Conservation (phyloP, 2,329 filamentous ascomycete genomes). For the Didymella pinodella region DNA sequence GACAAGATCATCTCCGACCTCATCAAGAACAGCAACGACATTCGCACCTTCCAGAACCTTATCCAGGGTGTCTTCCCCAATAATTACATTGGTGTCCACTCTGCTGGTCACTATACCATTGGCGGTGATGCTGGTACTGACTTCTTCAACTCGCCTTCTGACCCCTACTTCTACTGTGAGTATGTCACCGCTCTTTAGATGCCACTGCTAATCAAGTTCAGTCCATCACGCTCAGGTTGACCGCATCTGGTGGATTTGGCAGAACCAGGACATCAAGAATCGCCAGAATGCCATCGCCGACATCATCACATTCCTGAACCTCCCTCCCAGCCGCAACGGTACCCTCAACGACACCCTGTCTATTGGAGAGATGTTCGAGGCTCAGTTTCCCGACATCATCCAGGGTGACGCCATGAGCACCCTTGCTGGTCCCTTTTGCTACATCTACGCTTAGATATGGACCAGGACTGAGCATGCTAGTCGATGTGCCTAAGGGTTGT, state of each 20-base stretch:
- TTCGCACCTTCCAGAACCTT: constrained; percentile 47
- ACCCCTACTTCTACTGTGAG: constrained; percentile 54
- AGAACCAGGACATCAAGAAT: constrained; percentile 53
- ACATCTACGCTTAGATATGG: constrained; percentile 49
- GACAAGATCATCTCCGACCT: constrained; percentile 36
- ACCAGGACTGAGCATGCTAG: not conserved
- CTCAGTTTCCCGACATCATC: constrained; percentile 36
- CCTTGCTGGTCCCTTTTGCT: constrained; percentile 57
- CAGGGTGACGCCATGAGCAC: constrained; percentile 52
- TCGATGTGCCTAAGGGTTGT: not conserved
- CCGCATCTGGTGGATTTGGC: constrained; percentile 61
- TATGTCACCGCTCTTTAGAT: not conserved
- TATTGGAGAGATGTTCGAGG: constrained; percentile 47
- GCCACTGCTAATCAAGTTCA: not conserved
- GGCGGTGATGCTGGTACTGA: constrained; percentile 57
- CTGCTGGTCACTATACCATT: constrained; percentile 56
- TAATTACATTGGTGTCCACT: constrained; percentile 53
- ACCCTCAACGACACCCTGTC: constrained; percentile 56
- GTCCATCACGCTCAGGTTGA: constrained; percentile 60
- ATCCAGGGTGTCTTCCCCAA: constrained; percentile 50
- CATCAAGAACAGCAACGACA: constrained; percentile 33
- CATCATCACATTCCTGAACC: constrained; percentile 56
- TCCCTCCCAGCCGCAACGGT: constrained; percentile 54
- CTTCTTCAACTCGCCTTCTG: constrained; percentile 55
- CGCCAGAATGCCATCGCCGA: constrained; percentile 53